Evolutionary conservation across 2,329 filamentous ascomycete species (phyloP).

Genomic region (Macroventuria anomochaeta): DNA sequence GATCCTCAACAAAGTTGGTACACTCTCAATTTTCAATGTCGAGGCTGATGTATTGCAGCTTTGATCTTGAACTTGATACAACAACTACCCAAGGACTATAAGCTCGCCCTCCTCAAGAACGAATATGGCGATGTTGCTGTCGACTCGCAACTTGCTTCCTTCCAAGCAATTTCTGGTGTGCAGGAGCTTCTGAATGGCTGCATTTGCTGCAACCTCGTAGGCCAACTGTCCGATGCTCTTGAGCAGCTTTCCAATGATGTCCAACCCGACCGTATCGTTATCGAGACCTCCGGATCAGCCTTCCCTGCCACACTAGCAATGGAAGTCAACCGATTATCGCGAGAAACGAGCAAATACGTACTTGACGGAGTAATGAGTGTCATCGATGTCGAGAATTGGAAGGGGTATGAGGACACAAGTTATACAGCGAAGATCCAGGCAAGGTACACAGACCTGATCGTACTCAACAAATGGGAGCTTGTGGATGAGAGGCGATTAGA

Average conservation of each 20-base stretch:
- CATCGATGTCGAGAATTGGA: constrained; percentile 94
- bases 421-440: constrained; percentile 90
- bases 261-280: constrained; percentile 81
- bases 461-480: constrained; percentile 92
- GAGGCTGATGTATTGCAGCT: constrained; percentile 47
- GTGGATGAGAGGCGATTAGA: constrained; percentile 78
- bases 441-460: constrained; percentile 84
- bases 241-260: constrained; percentile 69
- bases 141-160: constrained; percentile 87
- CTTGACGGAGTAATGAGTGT: constrained; percentile 90
- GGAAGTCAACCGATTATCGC: constrained; percentile 80
- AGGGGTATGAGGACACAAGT: constrained; percentile 87
- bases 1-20: constrained; percentile 8
- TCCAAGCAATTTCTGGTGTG: constrained; percentile 83
- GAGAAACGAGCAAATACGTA: constrained; percentile 72
- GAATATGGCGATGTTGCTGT: constrained; percentile 95
- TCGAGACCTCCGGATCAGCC: constrained; percentile 90
- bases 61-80: constrained; percentile 92
- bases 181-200: constrained; percentile 95
- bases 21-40: not conserved
- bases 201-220: constrained; percentile 98
- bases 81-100: constrained; percentile 86
- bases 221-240: constrained; percentile 83
- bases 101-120: constrained; percentile 94
- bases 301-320: constrained; percentile 85